These are phyloP conservation scores for Cryptosporidium felis DNA, from an alignment of 169 alveolate species.

Conservation along the genomic window DNA sequence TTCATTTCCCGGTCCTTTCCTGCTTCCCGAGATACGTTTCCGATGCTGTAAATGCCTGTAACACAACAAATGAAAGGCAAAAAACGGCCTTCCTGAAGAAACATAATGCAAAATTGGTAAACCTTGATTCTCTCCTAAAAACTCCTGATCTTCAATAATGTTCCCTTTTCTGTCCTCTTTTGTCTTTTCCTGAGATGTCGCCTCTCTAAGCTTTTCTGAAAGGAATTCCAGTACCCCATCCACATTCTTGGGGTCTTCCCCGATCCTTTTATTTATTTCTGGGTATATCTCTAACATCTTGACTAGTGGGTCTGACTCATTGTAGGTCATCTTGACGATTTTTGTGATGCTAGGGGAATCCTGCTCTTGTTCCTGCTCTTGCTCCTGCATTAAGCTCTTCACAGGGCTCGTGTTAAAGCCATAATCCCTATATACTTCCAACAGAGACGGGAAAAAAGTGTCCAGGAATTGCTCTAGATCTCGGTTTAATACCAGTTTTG, in stretches of 20 bases:
- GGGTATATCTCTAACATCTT: slow-evolving; percentile 18
- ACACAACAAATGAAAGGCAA: slow-evolving; percentile 70
- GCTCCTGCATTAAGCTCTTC: no score
- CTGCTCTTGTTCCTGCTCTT: no score
- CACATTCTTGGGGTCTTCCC: neutral
- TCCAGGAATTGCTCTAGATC: neutral
- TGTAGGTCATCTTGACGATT: slow-evolving; percentile 14
- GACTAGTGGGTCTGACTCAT: slow-evolving; percentile 14
- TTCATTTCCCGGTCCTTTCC: neutral
- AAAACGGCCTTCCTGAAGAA: slow-evolving; percentile 75
- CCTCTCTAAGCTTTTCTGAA: neutral
- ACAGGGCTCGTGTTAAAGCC: no score
- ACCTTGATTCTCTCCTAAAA: slow-evolving; percentile 1
- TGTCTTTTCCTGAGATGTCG: neutral
- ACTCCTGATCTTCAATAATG: no score
- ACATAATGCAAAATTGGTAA: slow-evolving; percentile 74
- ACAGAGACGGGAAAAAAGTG: slow-evolving; percentile 1
- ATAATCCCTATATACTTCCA: neutral
- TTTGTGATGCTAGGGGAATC: neutral
- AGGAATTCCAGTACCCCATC: neutral
- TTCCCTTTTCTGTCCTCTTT: neutral
- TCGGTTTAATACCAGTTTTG: neutral
- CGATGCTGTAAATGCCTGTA: slow-evolving; percentile 12
- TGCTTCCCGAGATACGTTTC: no score
- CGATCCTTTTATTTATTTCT: neutral